Conservation (phyloP, 306 rosid genomes). For the Castanospermum australe region DNA sequence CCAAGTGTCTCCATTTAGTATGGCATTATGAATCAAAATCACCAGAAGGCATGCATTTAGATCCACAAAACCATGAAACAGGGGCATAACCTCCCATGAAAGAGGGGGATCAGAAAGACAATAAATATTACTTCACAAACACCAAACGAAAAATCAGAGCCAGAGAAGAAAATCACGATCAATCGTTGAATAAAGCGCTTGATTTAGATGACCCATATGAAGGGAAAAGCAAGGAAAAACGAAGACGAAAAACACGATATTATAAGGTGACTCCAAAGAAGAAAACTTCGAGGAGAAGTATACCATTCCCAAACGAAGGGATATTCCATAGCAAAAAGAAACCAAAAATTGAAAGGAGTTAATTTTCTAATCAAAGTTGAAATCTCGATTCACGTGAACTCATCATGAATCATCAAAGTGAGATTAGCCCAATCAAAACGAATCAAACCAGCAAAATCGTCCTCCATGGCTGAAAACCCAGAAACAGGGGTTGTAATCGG, state of each 20-base stretch:
- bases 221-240: constrained; percentile 16
- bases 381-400: constrained; percentile 49
- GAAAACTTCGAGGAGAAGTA: constrained; percentile 60
- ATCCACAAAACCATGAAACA: constrained; percentile 15
- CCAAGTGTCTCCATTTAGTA: constrained; percentile 31
- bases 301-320: constrained; percentile 49
- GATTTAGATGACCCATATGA: constrained; percentile 38
- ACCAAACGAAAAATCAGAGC: neutral
- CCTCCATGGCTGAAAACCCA: constrained; percentile 44
- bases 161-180: constrained; percentile 30
- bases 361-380: constrained; percentile 33
- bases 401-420: constrained; percentile 41
- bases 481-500: constrained; percentile 47
- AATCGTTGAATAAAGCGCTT: neutral
- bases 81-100: neutral
- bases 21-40: constrained; percentile 17
- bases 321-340: constrained; percentile 65
- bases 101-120: constrained; percentile 8
- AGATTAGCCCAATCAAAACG: constrained; percentile 43
- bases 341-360: constrained; percentile 46
- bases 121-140: neutral
- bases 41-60: constrained; percentile 31
- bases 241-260: neutral
- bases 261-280: constrained; percentile 27
- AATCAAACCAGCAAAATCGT: constrained; percentile 35